Evolutionary conservation across 805 yeast genomes (phyloP), one percentile per base, ranked within the genome.

Genomic region (Yarrowia sp.): DNA sequence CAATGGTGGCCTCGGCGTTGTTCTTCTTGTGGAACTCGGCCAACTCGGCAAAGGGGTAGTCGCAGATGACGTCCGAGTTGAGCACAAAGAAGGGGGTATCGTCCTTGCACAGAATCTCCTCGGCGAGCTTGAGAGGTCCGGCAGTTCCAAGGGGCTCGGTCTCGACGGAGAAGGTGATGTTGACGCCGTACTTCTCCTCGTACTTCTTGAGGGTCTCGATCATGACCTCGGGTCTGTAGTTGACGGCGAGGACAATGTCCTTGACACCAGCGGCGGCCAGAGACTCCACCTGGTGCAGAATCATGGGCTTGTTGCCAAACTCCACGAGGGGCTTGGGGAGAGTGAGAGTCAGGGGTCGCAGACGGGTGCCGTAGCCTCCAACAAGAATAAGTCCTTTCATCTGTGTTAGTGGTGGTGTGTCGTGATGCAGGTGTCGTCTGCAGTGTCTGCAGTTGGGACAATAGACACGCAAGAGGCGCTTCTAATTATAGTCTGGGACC

Each of bases 351-450:
- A 95, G 84, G 69, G 99, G 99, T 86, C 99, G 92, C 83, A 95
- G 89, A 83, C 99, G 95, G 75, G 99, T 95, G 84, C 99, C 99
- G 84, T 92, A 95, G 80, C 99, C 99, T 77, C 99, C 99, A 74
- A 93, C 98, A 78, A 93, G 87, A 84, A 93, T 93, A 80, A 93
- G 86, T 77, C 96, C 97, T 84, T 92, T 92, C 98, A 92, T 91
- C 70, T 35, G 42, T 22, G 41, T 45, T 38, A 57, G 64, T 22
- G 13, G 17, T 44, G 48, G 22, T 22, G 5, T 22, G 28, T 22
- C 28, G 28, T 22, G 28, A 22, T 22, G 28, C 28, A 22, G 28
- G 28, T 22, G 15, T 47, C 41, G 33, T 41, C 55, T 48, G 55
- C 55, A 35, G 28, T 48, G 31, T 48, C 18, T 1, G 8, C 17